Conservation (phyloP, 495 filamentous ascomycete species). For the Margaritispora aquatica region DNA sequence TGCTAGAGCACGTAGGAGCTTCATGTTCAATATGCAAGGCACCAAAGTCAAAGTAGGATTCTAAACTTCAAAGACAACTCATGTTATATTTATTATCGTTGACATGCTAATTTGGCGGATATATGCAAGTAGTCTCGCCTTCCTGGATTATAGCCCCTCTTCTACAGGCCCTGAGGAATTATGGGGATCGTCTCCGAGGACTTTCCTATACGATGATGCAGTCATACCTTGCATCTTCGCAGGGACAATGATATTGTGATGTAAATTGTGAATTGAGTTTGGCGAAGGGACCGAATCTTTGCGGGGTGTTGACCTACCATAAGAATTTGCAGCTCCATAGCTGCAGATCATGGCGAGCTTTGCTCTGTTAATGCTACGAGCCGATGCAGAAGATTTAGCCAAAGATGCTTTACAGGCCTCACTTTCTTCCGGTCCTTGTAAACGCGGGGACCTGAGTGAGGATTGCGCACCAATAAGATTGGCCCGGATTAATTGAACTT, state of each 20-base stretch:
- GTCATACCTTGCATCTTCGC: neutral
- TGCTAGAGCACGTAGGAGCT: slow-evolving; percentile 7
- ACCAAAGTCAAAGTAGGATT: neutral
- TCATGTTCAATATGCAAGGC: slow-evolving; percentile 11
- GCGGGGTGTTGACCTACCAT: neutral
- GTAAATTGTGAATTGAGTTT: neutral
- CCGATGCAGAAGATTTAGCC: neutral
- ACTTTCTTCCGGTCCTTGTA: neutral
- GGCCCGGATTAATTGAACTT: neutral
- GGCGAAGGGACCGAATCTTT: neutral
- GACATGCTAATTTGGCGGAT: neutral
- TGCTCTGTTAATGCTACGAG: neutral
- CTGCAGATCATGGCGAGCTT: neutral
- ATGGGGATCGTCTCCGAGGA: neutral
- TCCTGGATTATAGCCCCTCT: neutral
- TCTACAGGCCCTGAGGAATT: neutral
- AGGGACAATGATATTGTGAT: neutral
- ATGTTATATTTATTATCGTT: neutral
- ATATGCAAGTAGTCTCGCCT: neutral
- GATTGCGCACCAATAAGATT: neutral
- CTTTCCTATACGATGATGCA: neutral
- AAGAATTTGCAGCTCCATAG: neutral
- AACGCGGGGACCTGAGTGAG: neutral
- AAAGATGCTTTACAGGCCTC: neutral
- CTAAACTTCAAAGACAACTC: neutral